These are phyloP conservation scores for Fusarium chuoi DNA, from an alignment of 2,329 filamentous ascomycete genomes.

Conservation along the genomic window DNA sequence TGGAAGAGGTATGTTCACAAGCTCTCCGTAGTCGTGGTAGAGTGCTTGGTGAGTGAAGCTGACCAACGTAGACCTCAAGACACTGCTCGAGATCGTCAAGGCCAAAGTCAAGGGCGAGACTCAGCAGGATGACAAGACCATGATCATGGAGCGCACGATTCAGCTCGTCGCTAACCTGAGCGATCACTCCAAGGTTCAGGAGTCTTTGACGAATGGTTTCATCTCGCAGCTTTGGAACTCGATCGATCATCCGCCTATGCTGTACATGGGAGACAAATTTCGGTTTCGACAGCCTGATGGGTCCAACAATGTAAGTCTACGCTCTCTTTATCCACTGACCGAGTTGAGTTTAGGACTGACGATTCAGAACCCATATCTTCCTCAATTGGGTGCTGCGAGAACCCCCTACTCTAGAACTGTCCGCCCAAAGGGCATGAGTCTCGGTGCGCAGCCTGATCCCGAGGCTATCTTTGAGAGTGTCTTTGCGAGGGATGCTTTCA, in stretches of 20 bases:
- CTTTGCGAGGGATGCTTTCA: conserved; percentile 63
- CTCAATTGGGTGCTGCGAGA: conserved; percentile 73
- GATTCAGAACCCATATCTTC: conserved; percentile 69
- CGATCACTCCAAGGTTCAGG: conserved; percentile 67
- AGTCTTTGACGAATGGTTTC: conserved; percentile 73
- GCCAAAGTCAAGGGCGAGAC: conserved; percentile 71
- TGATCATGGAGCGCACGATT: conserved; percentile 80
- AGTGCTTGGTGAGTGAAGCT: background rate
- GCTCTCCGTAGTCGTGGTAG: too few species aligned
- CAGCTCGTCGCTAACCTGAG: conserved; percentile 75
- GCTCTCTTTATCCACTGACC: background rate
- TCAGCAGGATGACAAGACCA: conserved; percentile 77
- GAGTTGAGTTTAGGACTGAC: background rate
- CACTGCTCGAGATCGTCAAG: conserved; percentile 69
- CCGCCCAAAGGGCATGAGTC: conserved; percentile 66
- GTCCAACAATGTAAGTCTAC: conserved; percentile 65
- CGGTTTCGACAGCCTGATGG: conserved; percentile 77
- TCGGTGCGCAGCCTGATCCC: conserved; percentile 75
- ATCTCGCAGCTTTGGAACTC: conserved; percentile 76
- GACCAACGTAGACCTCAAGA: conserved; percentile 65
- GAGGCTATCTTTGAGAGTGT: conserved; percentile 69
- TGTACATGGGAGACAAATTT: conserved; percentile 71
- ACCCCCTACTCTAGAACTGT: conserved; percentile 74
- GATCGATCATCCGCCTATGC: conserved; percentile 76
- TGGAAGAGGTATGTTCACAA: conserved; percentile 22